These are phyloP conservation scores for Pisolithus orientalis DNA, from an alignment of 768 basidiomycete species.

Conservation along the genomic window DNA sequence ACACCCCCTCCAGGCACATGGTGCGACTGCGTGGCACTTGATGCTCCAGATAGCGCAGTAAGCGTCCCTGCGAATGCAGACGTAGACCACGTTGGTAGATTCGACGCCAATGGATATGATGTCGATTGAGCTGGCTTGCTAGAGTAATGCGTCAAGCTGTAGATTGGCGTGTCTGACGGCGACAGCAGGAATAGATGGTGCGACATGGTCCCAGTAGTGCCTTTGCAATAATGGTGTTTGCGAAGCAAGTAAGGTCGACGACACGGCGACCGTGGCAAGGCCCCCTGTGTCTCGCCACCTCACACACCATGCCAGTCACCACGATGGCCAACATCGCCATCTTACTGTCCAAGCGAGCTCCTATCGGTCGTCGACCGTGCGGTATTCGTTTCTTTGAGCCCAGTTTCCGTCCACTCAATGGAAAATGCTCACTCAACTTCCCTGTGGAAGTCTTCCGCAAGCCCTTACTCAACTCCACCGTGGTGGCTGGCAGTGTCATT, in stretches of 20 bases:
- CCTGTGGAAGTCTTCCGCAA: not conserved
- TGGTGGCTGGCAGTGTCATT: not conserved
- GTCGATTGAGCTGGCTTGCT: slow-evolving; percentile 58
- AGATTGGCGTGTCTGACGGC: slow-evolving; percentile 82
- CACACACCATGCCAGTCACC: too few relatives aligned
- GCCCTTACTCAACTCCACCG: not conserved
- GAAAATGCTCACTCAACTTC: not conserved
- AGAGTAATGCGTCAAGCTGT: slow-evolving; percentile 78
- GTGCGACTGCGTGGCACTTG: slow-evolving; percentile 58
- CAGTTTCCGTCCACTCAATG: not conserved
- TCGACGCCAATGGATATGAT: slow-evolving; percentile 68
- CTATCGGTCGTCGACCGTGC: too few relatives aligned
- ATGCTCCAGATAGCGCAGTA: slow-evolving; percentile 80
- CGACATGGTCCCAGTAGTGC: slow-evolving; percentile 46
- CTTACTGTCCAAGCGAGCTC: too few relatives aligned
- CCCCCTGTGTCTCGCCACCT: too few relatives aligned
- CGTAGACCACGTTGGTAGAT: slow-evolving; percentile 85
- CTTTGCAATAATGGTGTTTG: too few relatives aligned
- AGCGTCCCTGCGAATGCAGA: slow-evolving; percentile 88
- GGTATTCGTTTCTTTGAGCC: not conserved
- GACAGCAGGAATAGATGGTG: slow-evolving; percentile 84
- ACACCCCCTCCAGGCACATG: slow-evolving; percentile 58
- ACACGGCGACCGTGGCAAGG: too few relatives aligned
- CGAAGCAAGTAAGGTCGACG: too few relatives aligned
- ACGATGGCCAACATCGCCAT: too few relatives aligned